Evolutionary conservation across 2,329 filamentous ascomycete species (phyloP).

Genomic region (Zalaria sp.): DNA sequence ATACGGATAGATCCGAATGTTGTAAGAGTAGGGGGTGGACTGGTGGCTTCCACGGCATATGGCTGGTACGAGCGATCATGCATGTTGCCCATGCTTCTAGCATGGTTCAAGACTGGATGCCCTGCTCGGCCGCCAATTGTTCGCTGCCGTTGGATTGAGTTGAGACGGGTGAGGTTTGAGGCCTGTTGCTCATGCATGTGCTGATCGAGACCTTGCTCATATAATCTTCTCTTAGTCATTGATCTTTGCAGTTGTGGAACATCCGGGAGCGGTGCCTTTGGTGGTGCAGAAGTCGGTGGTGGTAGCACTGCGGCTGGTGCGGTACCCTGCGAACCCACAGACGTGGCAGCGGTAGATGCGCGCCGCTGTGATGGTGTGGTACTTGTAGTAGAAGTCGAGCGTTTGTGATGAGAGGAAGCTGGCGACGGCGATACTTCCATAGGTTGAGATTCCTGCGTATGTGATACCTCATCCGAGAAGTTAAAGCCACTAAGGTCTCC

Average conservation of each 20-base stretch:
- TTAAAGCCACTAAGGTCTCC: constrained; percentile 15
- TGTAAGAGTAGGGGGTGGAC: constrained; percentile 26
- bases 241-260: constrained; percentile 42
- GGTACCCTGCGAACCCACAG: constrained; percentile 57
- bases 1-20: constrained; percentile 21
- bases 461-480: constrained; percentile 1
- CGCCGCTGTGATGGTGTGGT: constrained; percentile 57
- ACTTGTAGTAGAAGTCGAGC: constrained; percentile 75
- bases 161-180: constrained; percentile 63
- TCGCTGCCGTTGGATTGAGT: constrained; percentile 58
- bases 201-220: constrained; percentile 69
- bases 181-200: constrained; percentile 69
- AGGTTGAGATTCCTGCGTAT: not conserved
- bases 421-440: constrained; percentile 38
- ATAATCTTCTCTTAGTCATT: constrained; percentile 61
- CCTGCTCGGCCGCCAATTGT: constrained; percentile 37
- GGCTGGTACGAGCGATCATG: constrained; percentile 27
- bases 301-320: constrained; percentile 17
- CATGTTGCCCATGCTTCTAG: constrained; percentile 53
- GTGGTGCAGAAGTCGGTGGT: constrained; percentile 20
- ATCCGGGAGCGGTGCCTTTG: constrained; percentile 10
- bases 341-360: constrained; percentile 78
- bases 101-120: constrained; percentile 15
- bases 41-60: constrained; percentile 19
- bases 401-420: constrained; percentile 55